phyloP scores from a whole-genome alignment of 257 asterid species.

The Buddleja alternifolia region DNA sequence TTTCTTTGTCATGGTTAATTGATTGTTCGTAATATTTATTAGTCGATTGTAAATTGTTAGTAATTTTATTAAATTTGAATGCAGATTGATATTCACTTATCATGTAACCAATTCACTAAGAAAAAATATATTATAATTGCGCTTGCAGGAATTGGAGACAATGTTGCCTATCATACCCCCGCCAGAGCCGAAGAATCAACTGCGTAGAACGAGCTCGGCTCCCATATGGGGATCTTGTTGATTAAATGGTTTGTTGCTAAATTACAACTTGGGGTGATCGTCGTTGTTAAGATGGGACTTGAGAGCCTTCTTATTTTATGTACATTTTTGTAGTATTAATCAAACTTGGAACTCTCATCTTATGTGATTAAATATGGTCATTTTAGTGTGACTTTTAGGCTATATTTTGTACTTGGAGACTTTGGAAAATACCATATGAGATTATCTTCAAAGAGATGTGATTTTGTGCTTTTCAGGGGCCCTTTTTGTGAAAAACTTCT shows the following conservation, averaged over 20 bases:
- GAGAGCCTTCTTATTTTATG: conserved; percentile 33
- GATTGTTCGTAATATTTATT: background rate
- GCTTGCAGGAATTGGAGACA: conserved; percentile 58
- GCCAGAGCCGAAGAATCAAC: conserved; percentile 49
- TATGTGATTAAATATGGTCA: conserved; percentile 24
- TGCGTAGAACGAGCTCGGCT: conserved; percentile 60
- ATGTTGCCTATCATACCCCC: conserved; percentile 42
- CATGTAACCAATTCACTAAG: too few species aligned
- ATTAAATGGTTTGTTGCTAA: conserved; percentile 12
- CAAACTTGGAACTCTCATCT: conserved; percentile 15
- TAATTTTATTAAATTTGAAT: background rate
- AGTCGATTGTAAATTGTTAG: background rate
- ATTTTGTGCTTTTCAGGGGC: too few species aligned
- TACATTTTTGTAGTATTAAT: conserved; percentile 37
- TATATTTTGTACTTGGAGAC: too few species aligned
- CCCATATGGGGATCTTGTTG: conserved; percentile 45
- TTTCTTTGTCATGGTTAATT: too few species aligned
- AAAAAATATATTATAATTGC: background rate
- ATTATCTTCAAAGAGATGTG: too few species aligned
- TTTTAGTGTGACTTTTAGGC: background rate
- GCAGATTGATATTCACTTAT: too few species aligned
- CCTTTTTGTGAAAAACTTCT: too few species aligned
- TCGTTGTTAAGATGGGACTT: conserved; percentile 26
- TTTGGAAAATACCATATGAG: too few species aligned
- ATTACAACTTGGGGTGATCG: too few species aligned